Base-by-base conservation (phyloP, 306 rosid species). In the Quercus agrifolia region DNA sequence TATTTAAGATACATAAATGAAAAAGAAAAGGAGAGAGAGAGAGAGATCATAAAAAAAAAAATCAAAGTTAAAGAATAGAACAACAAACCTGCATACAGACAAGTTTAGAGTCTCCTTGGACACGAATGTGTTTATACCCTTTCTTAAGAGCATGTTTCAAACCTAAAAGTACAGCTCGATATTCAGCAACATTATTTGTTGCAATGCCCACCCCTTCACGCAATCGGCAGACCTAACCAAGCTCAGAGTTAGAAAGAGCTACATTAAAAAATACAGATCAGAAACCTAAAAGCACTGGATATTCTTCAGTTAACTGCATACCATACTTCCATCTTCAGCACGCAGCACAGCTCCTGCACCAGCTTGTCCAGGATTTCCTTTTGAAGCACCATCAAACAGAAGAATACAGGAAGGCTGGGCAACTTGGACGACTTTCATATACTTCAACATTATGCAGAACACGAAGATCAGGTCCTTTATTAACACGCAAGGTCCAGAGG, bases 341-440 rank as follows among this genome's bases (percentile, higher is more conserved):
- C 90, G 91, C 59, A 95, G 81, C 74, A 95, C 85, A 75, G 96
- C 98, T 80, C 98, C 99, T 20, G 99, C 97, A 59, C 99, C 98
- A 74, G 98, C 84, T 20, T 59, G 87, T 79, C 99, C 99, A 79
- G 99, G 99, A 89, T 95, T 95, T 80, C 99, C 99, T 80, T 89
- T 93, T 38, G 92, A 86, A 79, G 98, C 99, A 44, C 99, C 98
- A 79, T 91, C 99, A 59, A 95, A 95, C 61, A 83, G 79, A 66
- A 95, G 86, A 71, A 19, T 79, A 82, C 99, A 95, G 49, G 97
- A 80, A 77, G 77, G 81, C 98, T 91, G 85, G 49, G 74, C 78
- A 71, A 73, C 44, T 64, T 17, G 84, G 15, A 49, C 21, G 52
- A 30, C 30, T 20, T 7, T 7, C 6, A 57, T 19, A 20, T 49